Conservation (phyloP, 2,329 filamentous ascomycete genomes). For the Penicillium sp. region DNA sequence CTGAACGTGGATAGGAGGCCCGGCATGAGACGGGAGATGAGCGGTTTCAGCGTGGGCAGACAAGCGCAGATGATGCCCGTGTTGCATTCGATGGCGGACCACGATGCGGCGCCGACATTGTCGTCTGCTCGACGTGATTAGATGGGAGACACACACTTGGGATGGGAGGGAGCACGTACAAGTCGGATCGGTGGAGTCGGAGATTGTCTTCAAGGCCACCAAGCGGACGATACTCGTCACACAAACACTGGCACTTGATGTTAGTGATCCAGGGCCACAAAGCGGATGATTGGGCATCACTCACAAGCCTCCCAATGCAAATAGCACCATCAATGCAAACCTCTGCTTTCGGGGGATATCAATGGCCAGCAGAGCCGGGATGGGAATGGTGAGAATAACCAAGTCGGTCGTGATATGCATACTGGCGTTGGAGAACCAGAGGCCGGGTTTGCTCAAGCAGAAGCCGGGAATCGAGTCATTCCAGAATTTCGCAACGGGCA, state of each 20-base stretch:
- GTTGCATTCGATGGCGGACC: slow-evolving; percentile 43
- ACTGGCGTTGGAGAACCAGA: slow-evolving; percentile 47
- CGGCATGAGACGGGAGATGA: slow-evolving; percentile 32
- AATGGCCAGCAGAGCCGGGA: slow-evolving; percentile 43
- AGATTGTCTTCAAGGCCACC: slow-evolving; percentile 30
- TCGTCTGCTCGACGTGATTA: slow-evolving; percentile 24
- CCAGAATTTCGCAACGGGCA: slow-evolving; percentile 40
- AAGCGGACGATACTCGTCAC: slow-evolving; percentile 38
- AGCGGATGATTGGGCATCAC: too few relatives aligned
- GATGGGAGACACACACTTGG: not conserved
- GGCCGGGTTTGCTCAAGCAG: slow-evolving; percentile 40
- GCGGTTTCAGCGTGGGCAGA: slow-evolving; percentile 40
- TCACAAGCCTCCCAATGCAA: slow-evolving; percentile 42
- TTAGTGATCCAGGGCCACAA: too few relatives aligned
- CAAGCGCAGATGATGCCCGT: slow-evolving; percentile 44
- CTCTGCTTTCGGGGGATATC: slow-evolving; percentile 46
- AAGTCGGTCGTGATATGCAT: slow-evolving; percentile 48
- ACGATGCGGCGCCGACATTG: slow-evolving; percentile 36
- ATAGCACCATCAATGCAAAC: slow-evolving; percentile 42
- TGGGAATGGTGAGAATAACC: slow-evolving; percentile 45
- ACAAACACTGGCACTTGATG: too few relatives aligned
- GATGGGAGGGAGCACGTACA: slow-evolving; percentile 23
- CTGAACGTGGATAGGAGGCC: slow-evolving; percentile 29
- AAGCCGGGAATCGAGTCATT: slow-evolving; percentile 26
- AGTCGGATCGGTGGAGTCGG: slow-evolving; percentile 35